phyloP scores from a whole-genome alignment of 1,284 basidiomycete genomes.

The Ustilago tritici region DNA sequence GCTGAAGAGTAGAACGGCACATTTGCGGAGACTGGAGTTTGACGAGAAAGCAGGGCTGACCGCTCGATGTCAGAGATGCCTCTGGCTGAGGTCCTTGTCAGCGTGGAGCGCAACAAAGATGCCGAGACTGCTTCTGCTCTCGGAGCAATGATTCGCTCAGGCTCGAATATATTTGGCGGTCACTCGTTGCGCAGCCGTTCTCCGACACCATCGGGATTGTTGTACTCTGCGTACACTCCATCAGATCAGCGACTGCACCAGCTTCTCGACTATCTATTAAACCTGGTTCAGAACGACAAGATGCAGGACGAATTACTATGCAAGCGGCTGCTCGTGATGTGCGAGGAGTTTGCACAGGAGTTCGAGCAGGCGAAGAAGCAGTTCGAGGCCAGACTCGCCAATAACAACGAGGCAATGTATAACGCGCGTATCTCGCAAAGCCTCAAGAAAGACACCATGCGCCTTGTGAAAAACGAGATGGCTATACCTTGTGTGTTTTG shows the following conservation, averaged over 20 bases:
- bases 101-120: neutral
- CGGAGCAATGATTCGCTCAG: neutral
- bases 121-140: neutral
- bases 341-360: neutral
- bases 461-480: neutral
- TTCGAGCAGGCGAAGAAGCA: neutral
- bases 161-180: neutral
- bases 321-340: neutral
- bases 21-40: neutral
- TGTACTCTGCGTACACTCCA: neutral
- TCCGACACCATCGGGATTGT: neutral
- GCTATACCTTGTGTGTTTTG: too few relatives aligned
- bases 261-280: slow-evolving; percentile 3
- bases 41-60: neutral
- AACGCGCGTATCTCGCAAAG: neutral
- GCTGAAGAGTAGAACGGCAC: neutral
- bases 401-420: neutral
- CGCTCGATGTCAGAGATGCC: neutral
- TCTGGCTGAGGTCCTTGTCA: neutral
- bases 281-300: slow-evolving; percentile 14
- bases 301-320: slow-evolving; percentile 5
- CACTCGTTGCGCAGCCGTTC: neutral
- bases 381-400: neutral
- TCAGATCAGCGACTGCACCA: neutral
- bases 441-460: slow-evolving; percentile 20